A percentile compares a stretch with the other conserved stretches of the same genome.
Evolutionary conservation across 2,329 filamentous ascomycete species (phyloP).

Genomic region (Nigrospora oryzae): DNA sequence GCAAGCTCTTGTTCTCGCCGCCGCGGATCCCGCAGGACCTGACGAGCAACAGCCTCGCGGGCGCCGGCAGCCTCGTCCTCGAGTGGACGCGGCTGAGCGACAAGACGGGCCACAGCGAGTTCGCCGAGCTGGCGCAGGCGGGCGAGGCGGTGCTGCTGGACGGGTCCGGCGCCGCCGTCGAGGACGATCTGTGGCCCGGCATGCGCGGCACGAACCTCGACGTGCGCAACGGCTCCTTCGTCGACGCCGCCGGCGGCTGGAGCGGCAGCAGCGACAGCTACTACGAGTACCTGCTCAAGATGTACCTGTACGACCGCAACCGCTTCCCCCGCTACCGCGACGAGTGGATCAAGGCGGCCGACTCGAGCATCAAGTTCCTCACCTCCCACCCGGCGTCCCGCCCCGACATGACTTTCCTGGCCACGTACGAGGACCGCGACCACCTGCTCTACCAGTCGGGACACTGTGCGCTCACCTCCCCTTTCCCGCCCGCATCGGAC

Average conservation of each 20-base stretch:
- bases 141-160: conserved; percentile 63
- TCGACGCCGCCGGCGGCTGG: conserved; percentile 65
- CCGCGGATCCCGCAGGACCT: conserved; percentile 37
- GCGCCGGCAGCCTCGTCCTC: conserved; percentile 67
- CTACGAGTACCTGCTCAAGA: conserved; percentile 89
- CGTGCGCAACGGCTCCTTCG: conserved; percentile 56
- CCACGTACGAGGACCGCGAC: conserved; percentile 39
- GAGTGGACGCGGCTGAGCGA: conserved; percentile 81
- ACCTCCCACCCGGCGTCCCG: conserved; percentile 59
- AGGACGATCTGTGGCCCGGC: conserved; percentile 66
- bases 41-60: conserved; percentile 63
- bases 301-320: conserved; percentile 69
- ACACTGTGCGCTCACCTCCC: conserved; percentile 58
- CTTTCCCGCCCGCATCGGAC: conserved; percentile 25
- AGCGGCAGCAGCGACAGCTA: conserved; percentile 69
- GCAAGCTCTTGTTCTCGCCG: conserved; percentile 53
- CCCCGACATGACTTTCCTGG: conserved; percentile 66
- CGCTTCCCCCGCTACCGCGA: conserved; percentile 60
- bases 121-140: conserved; percentile 56
- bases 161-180: conserved; percentile 48
- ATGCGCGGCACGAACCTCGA: conserved; percentile 62
- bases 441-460: conserved; percentile 34
- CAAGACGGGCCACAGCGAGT: conserved; percentile 58
- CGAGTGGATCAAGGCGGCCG: conserved; percentile 66
- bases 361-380: conserved; percentile 66